These are phyloP conservation scores for Melastoma candidum DNA, from an alignment of 441 rosid species.

Conservation along the genomic window DNA sequence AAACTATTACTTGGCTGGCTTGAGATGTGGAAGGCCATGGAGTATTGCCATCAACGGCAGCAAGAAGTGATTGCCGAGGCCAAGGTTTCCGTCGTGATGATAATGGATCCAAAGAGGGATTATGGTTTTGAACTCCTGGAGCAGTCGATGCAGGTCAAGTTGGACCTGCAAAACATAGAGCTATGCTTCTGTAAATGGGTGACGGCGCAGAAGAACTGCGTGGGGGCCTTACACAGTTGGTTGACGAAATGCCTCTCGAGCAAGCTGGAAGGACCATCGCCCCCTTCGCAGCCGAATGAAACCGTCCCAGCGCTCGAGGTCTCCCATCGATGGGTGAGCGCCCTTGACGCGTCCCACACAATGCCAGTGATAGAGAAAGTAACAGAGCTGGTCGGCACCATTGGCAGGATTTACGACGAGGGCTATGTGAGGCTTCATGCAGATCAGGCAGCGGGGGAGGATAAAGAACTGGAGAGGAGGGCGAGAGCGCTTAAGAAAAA, in stretches of 20 bases:
- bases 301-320: background rate
- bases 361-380: too few species aligned
- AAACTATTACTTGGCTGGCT: background rate
- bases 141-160: background rate
- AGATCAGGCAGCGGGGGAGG: too few species aligned
- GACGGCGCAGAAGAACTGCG: background rate
- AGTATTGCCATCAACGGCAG: background rate
- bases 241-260: background rate
- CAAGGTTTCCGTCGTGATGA: background rate
- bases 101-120: background rate
- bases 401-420: too few species aligned
- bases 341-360: background rate
- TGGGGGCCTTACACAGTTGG: background rate
- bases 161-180: background rate
- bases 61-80: background rate
- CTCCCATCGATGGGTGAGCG: background rate
- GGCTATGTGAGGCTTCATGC: too few species aligned
- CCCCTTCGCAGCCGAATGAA: background rate
- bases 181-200: constrained; percentile 1
- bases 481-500: too few species aligned
- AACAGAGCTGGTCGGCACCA: too few species aligned
- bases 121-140: background rate
- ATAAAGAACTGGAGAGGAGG: too few species aligned
- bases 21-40: constrained; percentile 4
- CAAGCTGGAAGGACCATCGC: background rate